Evolutionary conservation across 805 yeast species (phyloP).

Genomic region (Nadsonia fulvescens): DNA sequence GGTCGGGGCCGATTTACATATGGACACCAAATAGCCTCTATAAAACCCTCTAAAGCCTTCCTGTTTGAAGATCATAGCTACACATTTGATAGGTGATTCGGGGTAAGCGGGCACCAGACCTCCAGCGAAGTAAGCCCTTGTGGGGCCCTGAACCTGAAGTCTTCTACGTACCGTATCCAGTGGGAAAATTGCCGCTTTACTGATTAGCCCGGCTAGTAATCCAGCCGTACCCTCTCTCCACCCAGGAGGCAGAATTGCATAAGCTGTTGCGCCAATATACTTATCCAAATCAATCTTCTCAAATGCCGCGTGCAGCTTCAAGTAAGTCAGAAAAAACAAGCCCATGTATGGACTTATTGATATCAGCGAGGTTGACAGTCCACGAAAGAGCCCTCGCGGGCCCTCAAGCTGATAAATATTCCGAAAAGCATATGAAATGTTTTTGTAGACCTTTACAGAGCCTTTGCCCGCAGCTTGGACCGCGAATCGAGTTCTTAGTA

Average conservation of each 20-base stretch:
- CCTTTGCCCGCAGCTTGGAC: slow-evolving; percentile 27
- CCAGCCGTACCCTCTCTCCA: slow-evolving; percentile 41
- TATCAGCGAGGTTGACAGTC: slow-evolving; percentile 30
- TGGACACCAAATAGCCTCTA: slow-evolving; percentile 52
- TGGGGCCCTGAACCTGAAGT: slow-evolving; percentile 40
- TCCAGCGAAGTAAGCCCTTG: slow-evolving; percentile 9
- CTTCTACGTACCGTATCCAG: slow-evolving; percentile 69
- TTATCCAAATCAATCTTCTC: slow-evolving; percentile 7
- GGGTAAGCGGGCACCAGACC: slow-evolving; percentile 11
- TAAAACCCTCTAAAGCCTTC: slow-evolving; percentile 61
- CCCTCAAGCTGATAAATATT: slow-evolving; percentile 26
- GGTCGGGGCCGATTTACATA: slow-evolving; percentile 61
- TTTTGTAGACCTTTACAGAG: slow-evolving; percentile 12
- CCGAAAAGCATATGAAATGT: slow-evolving; percentile 15
- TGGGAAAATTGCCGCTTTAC: slow-evolving; percentile 69
- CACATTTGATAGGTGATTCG: slow-evolving; percentile 13
- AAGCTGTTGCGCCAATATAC: slow-evolving; percentile 1
- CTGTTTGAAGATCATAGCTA: slow-evolving; percentile 22
- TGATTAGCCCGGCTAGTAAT: slow-evolving; percentile 52
- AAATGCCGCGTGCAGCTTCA: slow-evolving; percentile 24
- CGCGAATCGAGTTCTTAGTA: slow-evolving; percentile 72
- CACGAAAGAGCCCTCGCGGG: slow-evolving; percentile 28
- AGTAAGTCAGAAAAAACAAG: slow-evolving; percentile 54
- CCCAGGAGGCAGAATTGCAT: slow-evolving; percentile 9
- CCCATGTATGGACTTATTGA: slow-evolving; percentile 62